Evolutionary conservation across 164 flowering plant genomes (phyloP).

Genomic region (Aristolochia contorta): DNA sequence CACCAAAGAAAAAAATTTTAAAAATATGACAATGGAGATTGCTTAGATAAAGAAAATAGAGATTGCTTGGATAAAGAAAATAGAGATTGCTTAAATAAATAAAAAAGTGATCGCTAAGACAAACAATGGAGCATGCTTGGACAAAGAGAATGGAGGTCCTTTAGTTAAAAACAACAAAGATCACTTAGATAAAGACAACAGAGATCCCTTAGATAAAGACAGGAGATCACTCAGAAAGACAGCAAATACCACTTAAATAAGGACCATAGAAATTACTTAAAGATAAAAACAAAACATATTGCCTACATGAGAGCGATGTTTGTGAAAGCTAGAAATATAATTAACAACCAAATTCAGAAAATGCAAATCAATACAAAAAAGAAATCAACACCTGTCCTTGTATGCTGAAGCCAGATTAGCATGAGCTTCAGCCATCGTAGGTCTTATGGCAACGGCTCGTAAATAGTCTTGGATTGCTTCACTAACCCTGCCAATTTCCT

Average conservation of each 20-base stretch:
- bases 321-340: neutral
- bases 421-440: constrained; percentile 97
- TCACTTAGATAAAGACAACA: too few species aligned
- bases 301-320: neutral
- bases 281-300: neutral
- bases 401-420: constrained; percentile 98
- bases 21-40: too few species aligned
- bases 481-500: constrained; percentile 91
- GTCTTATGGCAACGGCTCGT: constrained; percentile 68
- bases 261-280: neutral
- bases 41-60: neutral
- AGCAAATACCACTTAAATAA: neutral
- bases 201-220: neutral
- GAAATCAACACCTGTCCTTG: constrained; percentile 99
- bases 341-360: too few species aligned
- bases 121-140: too few species aligned
- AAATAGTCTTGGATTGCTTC: constrained; percentile 94
- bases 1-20: too few species aligned
- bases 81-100: too few species aligned
- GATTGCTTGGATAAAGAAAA: neutral
- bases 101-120: too few species aligned
- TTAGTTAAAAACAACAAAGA: neutral
- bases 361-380: neutral
- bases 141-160: too few species aligned
- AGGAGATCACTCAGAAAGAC: too few species aligned